Conservation (phyloP, 2,329 filamentous ascomycete species). For the Alternaria viburni region DNA sequence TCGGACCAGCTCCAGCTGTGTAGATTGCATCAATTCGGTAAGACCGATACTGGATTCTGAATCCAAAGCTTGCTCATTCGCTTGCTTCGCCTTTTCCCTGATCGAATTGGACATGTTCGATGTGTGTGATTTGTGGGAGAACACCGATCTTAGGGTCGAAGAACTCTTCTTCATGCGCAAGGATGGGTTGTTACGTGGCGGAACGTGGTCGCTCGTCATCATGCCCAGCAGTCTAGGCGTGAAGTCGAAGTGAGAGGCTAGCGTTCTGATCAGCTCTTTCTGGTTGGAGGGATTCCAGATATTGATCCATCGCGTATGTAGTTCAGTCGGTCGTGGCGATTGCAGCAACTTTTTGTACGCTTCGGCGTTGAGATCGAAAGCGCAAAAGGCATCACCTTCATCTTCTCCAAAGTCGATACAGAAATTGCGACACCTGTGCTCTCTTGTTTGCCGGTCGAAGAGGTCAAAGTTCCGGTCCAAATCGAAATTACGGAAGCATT, state of each 20-base stretch:
- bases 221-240: conserved; percentile 69
- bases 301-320: conserved; percentile 75
- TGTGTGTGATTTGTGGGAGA: conserved; percentile 36
- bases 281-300: conserved; percentile 73
- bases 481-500: conserved; percentile 63
- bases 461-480: conserved; percentile 53
- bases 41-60: conserved; percentile 46
- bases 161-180: conserved; percentile 36
- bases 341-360: conserved; percentile 50
- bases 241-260: conserved; percentile 70
- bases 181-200: conserved; percentile 22
- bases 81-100: conserved; percentile 15
- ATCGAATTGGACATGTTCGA: conserved; percentile 27
- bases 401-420: conserved; percentile 68
- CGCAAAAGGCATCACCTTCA: conserved; percentile 61
- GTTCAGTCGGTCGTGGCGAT: conserved; percentile 54
- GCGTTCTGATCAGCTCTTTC: conserved; percentile 58
- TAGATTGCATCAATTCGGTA: conserved; percentile 45
- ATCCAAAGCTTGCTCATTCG: conserved; percentile 24
- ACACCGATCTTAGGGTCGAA: conserved; percentile 38
- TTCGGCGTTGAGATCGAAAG: conserved; percentile 58
- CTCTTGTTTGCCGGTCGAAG: conserved; percentile 52
- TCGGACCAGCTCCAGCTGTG: conserved; percentile 43
- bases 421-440: conserved; percentile 61
- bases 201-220: conserved; percentile 64